These are phyloP conservation scores for Lagerstroemia speciosa DNA, from an alignment of 345 rosid genomes.

Conservation along the genomic window DNA sequence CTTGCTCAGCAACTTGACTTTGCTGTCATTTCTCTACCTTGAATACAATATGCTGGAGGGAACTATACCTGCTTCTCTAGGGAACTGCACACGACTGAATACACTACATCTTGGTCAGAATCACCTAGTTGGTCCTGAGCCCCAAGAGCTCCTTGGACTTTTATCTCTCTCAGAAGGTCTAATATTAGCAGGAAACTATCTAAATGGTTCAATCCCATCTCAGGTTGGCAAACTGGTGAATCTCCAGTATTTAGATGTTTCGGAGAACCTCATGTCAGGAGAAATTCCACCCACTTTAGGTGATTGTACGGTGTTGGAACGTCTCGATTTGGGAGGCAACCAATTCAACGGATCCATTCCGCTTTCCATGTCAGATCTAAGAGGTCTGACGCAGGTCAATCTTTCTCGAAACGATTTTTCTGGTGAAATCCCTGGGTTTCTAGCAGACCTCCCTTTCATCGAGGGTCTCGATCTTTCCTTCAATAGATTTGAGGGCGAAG, in stretches of 20 bases:
- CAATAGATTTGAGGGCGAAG: slow-evolving; percentile 4
- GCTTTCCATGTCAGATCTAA: background rate
- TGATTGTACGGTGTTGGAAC: background rate
- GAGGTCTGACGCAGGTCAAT: background rate
- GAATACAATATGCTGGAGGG: slow-evolving; percentile 5
- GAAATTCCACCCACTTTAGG: slow-evolving; percentile 6
- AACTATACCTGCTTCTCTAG: slow-evolving; percentile 3
- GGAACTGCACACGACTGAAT: background rate
- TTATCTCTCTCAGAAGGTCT: background rate
- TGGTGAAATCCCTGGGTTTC: slow-evolving; percentile 6
- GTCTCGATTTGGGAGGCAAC: slow-evolving; percentile 1
- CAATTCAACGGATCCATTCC: slow-evolving; percentile 6
- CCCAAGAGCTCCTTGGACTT: background rate
- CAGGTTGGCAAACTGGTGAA: slow-evolving; percentile 1
- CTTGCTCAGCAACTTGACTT: background rate
- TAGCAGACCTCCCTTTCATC: background rate
- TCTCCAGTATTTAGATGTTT: slow-evolving; percentile 1
- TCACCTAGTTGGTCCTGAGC: slow-evolving; percentile 5
- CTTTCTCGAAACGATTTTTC: slow-evolving; percentile 9
- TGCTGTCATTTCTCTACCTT: background rate
- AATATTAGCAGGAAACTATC: background rate
- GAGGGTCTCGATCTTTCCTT: slow-evolving; percentile 11
- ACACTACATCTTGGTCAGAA: background rate
- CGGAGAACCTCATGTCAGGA: background rate
- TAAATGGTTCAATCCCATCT: background rate